Base-by-base conservation (phyloP, 176 grass and related monocot genomes). In the Pontederia paniculata region DNA sequence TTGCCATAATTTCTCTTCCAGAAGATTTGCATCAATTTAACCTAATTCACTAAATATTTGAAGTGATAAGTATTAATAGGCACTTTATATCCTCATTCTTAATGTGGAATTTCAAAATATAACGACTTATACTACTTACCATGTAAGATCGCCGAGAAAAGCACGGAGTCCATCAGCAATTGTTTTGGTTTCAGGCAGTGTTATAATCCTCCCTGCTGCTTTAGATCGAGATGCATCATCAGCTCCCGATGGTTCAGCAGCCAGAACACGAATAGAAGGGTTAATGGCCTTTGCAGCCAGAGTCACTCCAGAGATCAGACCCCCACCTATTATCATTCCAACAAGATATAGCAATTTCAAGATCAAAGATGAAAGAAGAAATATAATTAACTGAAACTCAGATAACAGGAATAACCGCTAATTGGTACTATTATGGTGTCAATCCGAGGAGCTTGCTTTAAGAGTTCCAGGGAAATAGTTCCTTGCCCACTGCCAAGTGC, bases 121-220 rank as follows among this genome's bases (percentile, higher is more conserved):
- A 37, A 8, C 0, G 42, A 65, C 58, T 21, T 10, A 54, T 16
- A 15, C 47, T 60, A 21, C 8, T 20, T 86, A 96, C 90, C 90
- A 89, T 68, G 90, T 96, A 25, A 83, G 69, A 51, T 96, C 90
- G 43, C 90, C 90, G 23, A 89, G 85, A 83, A 70, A 96, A 83
- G 90, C 90, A 21, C 90, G 69, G 17, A 96, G 70, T 16, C 90
- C 90, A 76, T 96, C 90, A 80, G 90, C 85, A 65, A 96, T 81
- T 15, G 90, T 96, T 21, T 78, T 71, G 21, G 85, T 83, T 16
- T 84, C 72, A 45, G 78, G 42, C 70, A 89, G 62, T 45, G 65
- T 96, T 18, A 96, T 63, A 63, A 96, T 89, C 43, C 20, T 80
- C 67, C 85, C 81, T 77, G 78, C 76, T 75, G 72, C 73, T 67